phyloP scores from a whole-genome alignment of 305 asterid species.

The Solanum hybrid region DNA sequence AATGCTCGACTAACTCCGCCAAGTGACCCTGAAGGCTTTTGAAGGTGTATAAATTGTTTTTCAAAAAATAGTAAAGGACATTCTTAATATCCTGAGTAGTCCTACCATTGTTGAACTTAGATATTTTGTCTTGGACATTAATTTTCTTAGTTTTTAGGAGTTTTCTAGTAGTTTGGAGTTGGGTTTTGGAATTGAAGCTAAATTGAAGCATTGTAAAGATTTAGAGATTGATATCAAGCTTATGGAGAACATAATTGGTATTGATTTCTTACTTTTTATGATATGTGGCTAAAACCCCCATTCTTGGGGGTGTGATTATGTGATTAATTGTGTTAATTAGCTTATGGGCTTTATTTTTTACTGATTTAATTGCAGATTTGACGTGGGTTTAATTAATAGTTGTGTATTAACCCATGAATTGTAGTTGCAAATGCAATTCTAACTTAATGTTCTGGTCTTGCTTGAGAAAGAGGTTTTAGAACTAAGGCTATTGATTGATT shows the following conservation, averaged over 20 bases:
- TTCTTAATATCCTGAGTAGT: not conserved
- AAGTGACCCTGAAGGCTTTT: not conserved
- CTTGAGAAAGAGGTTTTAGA: not conserved
- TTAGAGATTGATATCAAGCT: not conserved
- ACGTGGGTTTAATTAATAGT: not conserved
- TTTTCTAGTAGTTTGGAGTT: not conserved
- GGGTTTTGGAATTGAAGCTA: not conserved
- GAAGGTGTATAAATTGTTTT: not conserved
- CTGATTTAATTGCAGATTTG: not conserved
- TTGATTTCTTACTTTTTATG: too few species aligned
- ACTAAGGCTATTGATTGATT: not conserved
- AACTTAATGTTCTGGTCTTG: not conserved
- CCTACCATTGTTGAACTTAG: not conserved
- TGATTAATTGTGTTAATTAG: too few species aligned
- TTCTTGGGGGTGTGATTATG: not conserved
- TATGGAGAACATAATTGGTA: not conserved
- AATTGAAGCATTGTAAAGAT: not conserved
- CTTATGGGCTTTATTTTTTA: not conserved
- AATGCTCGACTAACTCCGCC: not conserved
- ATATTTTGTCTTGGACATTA: not conserved
- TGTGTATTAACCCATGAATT: not conserved
- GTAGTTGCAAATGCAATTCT: not conserved
- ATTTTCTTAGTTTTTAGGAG: not conserved
- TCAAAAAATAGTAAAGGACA: not conserved
- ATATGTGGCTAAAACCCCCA: not conserved